phyloP scores from a whole-genome alignment of 371 early-diverging fungal species.

The Apophysomyces sp. region DNA sequence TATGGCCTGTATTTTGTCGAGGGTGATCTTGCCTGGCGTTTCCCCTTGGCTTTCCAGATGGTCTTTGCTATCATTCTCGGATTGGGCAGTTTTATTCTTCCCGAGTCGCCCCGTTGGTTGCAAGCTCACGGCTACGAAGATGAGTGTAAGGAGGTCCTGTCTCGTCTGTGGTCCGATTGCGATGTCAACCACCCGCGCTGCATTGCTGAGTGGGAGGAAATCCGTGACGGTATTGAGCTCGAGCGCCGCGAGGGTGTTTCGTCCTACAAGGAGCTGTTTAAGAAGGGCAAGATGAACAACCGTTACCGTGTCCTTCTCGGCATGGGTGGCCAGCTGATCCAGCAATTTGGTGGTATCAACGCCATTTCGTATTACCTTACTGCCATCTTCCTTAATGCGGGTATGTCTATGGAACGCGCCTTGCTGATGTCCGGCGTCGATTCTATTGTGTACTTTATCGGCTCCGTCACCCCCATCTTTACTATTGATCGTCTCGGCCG shows the following conservation, averaged over 20 bases:
- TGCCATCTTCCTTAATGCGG: constrained; percentile 44
- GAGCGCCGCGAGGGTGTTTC: constrained; percentile 45
- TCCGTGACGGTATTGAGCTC: constrained; percentile 45
- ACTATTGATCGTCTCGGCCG: constrained; percentile 36
- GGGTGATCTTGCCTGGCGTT: constrained; percentile 41
- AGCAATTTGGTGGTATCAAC: constrained; percentile 50
- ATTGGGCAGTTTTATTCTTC: constrained; percentile 43
- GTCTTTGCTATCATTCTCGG: constrained; percentile 43
- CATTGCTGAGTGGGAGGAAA: constrained; percentile 47
- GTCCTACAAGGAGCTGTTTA: constrained; percentile 45
- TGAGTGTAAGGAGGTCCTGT: constrained; percentile 37
- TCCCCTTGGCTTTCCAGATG: constrained; percentile 48
- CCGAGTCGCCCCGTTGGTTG: constrained; percentile 63
- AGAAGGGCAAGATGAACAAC: constrained; percentile 47
- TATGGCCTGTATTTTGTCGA: constrained; percentile 35
- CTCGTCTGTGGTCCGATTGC: constrained; percentile 45
- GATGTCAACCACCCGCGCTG: constrained; percentile 45
- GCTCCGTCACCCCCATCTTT: constrained; percentile 47
- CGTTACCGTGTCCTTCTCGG: constrained; percentile 50
- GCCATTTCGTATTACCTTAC: constrained; percentile 47
- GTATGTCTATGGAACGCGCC: constrained; percentile 39
- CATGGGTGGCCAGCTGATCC: constrained; percentile 52
- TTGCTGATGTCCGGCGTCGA: constrained; percentile 51
- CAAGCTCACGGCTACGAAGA: constrained; percentile 44
- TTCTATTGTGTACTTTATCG: constrained; percentile 42